phyloP scores from a whole-genome alignment of 306 rosid species.

The Senna tora region DNA sequence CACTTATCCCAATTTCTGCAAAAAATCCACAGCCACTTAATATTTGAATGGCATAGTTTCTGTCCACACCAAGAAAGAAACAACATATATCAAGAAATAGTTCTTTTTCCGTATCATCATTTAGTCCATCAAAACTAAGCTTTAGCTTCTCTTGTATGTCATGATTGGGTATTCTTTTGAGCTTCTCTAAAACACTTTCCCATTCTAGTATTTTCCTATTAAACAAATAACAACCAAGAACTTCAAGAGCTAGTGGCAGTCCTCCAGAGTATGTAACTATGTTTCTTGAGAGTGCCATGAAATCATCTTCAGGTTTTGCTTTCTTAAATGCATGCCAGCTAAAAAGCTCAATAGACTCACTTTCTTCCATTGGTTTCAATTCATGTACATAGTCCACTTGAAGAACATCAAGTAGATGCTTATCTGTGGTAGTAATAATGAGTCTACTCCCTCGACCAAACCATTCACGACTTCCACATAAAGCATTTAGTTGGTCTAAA shows the following conservation, averaged over 20 bases:
- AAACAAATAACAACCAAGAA: slow-evolving; percentile 26
- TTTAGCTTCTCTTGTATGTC: slow-evolving; percentile 17
- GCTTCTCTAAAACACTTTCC: slow-evolving; percentile 7
- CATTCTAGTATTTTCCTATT: background rate
- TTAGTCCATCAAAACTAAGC: slow-evolving; percentile 31
- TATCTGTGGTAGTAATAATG: background rate
- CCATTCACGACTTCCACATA: background rate
- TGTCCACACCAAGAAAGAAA: slow-evolving; percentile 30
- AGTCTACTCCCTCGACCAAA: background rate
- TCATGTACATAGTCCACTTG: background rate
- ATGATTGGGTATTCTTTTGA: slow-evolving; percentile 24
- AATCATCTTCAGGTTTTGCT: slow-evolving; percentile 1
- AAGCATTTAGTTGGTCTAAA: background rate
- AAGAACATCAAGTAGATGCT: background rate
- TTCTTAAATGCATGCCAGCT: slow-evolving; percentile 7
- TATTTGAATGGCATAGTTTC: slow-evolving; percentile 3
- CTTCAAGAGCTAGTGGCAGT: slow-evolving; percentile 37
- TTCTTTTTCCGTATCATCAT: background rate
- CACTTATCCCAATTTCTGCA: background rate
- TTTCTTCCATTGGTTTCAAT: background rate
- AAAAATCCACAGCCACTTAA: background rate
- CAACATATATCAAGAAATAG: slow-evolving; percentile 40
- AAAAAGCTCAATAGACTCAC: background rate
- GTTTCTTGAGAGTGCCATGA: background rate
- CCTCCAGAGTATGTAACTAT: slow-evolving; percentile 21